A percentile compares a stretch with the other conserved stretches of the same genome.
Evolutionary conservation across 805 yeast species (phyloP).

Genomic region (Cyberlindnera lachancei): DNA sequence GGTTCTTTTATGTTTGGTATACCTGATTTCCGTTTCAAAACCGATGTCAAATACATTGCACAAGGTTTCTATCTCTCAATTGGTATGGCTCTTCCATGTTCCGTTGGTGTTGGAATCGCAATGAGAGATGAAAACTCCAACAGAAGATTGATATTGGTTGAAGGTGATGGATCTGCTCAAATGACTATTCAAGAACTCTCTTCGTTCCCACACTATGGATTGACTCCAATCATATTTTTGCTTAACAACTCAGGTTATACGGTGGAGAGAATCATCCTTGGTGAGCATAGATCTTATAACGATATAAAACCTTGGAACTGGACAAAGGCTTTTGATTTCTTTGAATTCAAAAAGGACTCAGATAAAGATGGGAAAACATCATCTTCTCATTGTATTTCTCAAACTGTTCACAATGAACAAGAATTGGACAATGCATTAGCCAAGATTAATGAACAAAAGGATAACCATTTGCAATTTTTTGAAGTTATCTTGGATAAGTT

Average conservation of each 20-base stretch:
- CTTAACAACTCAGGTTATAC: conserved; percentile 87
- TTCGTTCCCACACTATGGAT: conserved; percentile 48
- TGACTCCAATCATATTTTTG: conserved; percentile 63
- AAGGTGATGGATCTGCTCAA: conserved; percentile 94
- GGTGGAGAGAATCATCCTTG: conserved; percentile 80
- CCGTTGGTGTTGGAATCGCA: conserved; percentile 77
- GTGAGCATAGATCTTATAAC: conserved; percentile 69
- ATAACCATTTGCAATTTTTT: conserved; percentile 36
- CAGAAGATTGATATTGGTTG: conserved; percentile 61
- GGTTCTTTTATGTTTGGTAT: conserved; percentile 78
- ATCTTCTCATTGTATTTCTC: conserved; percentile 20
- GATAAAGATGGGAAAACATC: too few species aligned
- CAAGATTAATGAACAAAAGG: conserved; percentile 24
- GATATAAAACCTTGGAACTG: conserved; percentile 86
- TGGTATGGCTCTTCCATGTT: conserved; percentile 83
- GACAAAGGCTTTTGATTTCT: conserved; percentile 57
- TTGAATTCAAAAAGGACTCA: conserved; percentile 48
- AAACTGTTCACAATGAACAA: conserved; percentile 31
- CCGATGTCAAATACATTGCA: conserved; percentile 41
- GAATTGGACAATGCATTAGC: conserved; percentile 24
- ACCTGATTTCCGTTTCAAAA: conserved; percentile 59
- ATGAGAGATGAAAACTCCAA: conserved; percentile 42
- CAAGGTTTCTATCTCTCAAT: conserved; percentile 80
- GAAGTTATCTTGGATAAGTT: conserved; percentile 52
- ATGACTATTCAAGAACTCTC: conserved; percentile 87